These are phyloP conservation scores for Nidularia sp. DNA, from an alignment of 768 basidiomycete genomes.

Conservation along the genomic window DNA sequence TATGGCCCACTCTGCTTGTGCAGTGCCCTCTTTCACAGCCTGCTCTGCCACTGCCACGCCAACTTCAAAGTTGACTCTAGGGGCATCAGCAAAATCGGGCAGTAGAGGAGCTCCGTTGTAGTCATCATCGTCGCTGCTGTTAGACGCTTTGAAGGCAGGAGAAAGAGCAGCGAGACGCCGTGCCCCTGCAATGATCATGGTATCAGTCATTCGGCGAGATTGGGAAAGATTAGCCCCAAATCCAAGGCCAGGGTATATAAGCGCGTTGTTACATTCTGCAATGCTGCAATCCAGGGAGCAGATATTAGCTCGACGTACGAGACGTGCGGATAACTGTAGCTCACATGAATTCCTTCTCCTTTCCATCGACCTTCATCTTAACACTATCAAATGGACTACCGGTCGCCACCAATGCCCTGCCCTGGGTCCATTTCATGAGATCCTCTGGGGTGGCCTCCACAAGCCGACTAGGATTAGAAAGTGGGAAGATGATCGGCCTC, in stretches of 20 bases:
- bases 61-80: conserved; percentile 71
- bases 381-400: conserved; percentile 82
- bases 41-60: conserved; percentile 78
- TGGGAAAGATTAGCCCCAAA: conserved; percentile 72
- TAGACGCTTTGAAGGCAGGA: conserved; percentile 36
- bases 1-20: conserved; percentile 34
- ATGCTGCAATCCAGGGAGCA: conserved; percentile 34
- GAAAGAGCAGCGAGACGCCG: conserved; percentile 71
- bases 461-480: conserved; percentile 77
- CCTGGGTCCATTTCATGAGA: conserved; percentile 74
- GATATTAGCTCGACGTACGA: background rate
- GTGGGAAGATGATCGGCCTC: conserved; percentile 78
- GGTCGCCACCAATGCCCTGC: conserved; percentile 76
- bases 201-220: conserved; percentile 65
- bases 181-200: conserved; percentile 86
- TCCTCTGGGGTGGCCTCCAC: conserved; percentile 74
- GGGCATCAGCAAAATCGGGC: conserved; percentile 74
- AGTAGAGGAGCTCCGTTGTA: conserved; percentile 71
- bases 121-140: conserved; percentile 19
- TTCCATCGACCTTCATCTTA: conserved; percentile 56
- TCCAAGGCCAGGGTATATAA: conserved; percentile 85
- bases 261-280: conserved; percentile 74
- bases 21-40: conserved; percentile 68
- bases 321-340: conserved; percentile 10
- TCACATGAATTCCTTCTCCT: conserved; percentile 38